These are phyloP conservation scores for Phytophthora citrophthora DNA, from an alignment of 352 stramenopile genomes.

Conservation along the genomic window DNA sequence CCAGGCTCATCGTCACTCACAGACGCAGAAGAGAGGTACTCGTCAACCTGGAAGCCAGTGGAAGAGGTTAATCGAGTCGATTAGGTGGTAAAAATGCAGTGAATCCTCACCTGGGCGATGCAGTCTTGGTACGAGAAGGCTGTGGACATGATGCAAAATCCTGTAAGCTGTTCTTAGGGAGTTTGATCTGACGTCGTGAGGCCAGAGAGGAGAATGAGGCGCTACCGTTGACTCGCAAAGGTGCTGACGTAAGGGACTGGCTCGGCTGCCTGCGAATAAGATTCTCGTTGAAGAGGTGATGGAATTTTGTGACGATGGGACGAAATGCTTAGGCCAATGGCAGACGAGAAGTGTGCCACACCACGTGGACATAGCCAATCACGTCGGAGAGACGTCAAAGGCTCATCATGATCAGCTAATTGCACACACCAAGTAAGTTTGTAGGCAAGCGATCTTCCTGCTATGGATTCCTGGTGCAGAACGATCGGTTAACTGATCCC, in stretches of 20 bases:
- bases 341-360: constrained; percentile 5
- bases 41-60: constrained; percentile 35
- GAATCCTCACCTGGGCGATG: constrained; percentile 28
- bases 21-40: constrained; percentile 39
- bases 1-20: constrained; percentile 46
- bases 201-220: constrained; percentile 22
- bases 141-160: constrained; percentile 16
- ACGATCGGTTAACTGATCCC: too few species aligned
- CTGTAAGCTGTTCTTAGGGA: background rate
- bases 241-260: constrained; percentile 5
- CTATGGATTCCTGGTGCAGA: background rate
- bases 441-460: background rate
- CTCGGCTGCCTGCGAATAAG: constrained; percentile 30
- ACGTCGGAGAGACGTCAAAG: background rate
- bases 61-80: background rate
- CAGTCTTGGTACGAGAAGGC: constrained; percentile 48
- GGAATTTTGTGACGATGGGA: constrained; percentile 8
- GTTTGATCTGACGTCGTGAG: constrained; percentile 16
- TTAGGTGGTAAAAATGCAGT: background rate
- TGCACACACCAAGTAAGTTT: background rate
- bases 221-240: constrained; percentile 1
- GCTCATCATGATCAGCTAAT: background rate
- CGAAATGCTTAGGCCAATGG: constrained; percentile 16
- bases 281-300: constrained; percentile 33
- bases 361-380: constrained; percentile 17